These are phyloP conservation scores for Millerozyma miso DNA, from an alignment of 805 yeast species.

Conservation along the genomic window DNA sequence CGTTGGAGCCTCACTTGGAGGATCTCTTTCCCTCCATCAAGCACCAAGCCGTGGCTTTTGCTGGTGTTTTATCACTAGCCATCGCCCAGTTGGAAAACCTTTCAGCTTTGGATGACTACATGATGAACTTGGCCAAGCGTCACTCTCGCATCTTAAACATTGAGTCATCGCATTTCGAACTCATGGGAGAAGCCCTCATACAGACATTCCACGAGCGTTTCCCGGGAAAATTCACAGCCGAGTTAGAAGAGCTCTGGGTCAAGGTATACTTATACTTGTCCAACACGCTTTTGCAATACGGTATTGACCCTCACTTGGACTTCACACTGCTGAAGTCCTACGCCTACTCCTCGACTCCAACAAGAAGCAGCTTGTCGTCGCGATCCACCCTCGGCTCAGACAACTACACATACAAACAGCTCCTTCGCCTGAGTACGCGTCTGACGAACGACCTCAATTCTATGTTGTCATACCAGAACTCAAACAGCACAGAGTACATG, in stretches of 20 bases:
- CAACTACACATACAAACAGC: background rate
- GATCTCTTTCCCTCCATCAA: slow-evolving; percentile 66
- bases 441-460: background rate
- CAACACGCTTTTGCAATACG: slow-evolving; percentile 60
- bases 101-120: slow-evolving; percentile 51
- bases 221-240: slow-evolving; percentile 47
- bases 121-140: slow-evolving; percentile 63
- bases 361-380: background rate
- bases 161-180: slow-evolving; percentile 60
- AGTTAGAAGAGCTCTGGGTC: slow-evolving; percentile 68
- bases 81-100: slow-evolving; percentile 62
- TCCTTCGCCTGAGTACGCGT: slow-evolving; percentile 1
- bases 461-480: background rate
- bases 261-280: slow-evolving; percentile 65
- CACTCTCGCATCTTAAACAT: slow-evolving; percentile 75
- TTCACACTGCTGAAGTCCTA: background rate
- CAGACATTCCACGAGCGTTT: slow-evolving; percentile 67
- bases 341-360: background rate
- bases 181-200: slow-evolving; percentile 70
- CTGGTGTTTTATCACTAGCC: slow-evolving; percentile 70
- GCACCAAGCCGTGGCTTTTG: slow-evolving; percentile 78
- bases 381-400: background rate
- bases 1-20: slow-evolving; percentile 59
- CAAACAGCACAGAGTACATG: background rate
- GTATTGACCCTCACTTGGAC: slow-evolving; percentile 42